These are phyloP conservation scores for Naganishia sp. DNA, from an alignment of 1,284 basidiomycete genomes.

Conservation along the genomic window DNA sequence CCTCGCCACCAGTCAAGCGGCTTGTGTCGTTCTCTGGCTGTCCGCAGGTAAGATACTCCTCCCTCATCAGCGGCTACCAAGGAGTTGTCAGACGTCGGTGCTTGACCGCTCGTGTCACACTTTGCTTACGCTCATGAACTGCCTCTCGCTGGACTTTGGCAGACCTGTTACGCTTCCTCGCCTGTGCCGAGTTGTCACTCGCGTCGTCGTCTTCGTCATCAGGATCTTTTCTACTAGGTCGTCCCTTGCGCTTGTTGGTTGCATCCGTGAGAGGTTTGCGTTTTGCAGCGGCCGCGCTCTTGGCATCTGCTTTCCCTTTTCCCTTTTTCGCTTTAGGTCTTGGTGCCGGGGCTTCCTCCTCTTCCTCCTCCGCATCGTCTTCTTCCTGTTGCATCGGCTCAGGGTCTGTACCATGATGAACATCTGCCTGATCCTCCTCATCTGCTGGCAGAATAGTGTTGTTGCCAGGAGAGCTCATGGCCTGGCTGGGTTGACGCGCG, in stretches of 20 bases:
- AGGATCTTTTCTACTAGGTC: conserved; percentile 1
- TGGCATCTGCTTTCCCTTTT: conserved; percentile 19
- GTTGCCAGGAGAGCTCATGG: conserved; percentile 38
- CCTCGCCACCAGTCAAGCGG: conserved; percentile 93
- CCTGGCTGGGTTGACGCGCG: background rate
- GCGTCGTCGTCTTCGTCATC: conserved; percentile 23
- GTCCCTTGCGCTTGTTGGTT: conserved; percentile 23
- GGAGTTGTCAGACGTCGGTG: background rate
- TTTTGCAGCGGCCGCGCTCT: conserved; percentile 11
- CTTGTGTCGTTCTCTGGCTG: conserved; percentile 39
- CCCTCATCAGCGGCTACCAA: conserved; percentile 28
- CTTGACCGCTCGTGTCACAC: background rate
- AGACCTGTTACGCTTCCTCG: conserved; percentile 19
- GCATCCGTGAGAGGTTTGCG: conserved; percentile 21
- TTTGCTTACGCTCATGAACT: conserved; percentile 23
- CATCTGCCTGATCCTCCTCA: conserved; percentile 37
- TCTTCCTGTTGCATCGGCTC: conserved; percentile 37
- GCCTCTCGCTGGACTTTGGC: conserved; percentile 18
- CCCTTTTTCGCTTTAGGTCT: conserved; percentile 35
- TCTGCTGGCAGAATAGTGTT: conserved; percentile 39
- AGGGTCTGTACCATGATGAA: conserved; percentile 37
- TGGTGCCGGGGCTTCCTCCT: conserved; percentile 35
- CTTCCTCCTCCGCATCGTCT: conserved; percentile 42
- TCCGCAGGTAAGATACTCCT: conserved; percentile 30
- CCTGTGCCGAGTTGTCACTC: background rate